These are phyloP conservation scores for Nevesoporus exiguus DNA, from an alignment of 768 basidiomycete species.

Conservation along the genomic window DNA sequence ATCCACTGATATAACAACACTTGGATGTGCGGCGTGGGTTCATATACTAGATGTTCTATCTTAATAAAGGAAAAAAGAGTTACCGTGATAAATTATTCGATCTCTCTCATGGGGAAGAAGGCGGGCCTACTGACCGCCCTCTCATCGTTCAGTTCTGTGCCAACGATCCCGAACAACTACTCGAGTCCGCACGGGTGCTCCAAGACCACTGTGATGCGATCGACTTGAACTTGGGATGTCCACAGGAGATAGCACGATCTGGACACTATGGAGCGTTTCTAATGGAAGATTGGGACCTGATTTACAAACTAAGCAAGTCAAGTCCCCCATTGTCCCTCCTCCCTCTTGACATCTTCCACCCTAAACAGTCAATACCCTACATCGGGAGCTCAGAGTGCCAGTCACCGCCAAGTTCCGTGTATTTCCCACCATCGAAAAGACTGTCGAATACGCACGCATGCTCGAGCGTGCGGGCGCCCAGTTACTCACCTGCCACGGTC, in stretches of 20 bases:
- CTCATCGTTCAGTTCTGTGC: constrained; percentile 93
- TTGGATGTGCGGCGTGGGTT: neutral
- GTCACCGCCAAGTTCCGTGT: constrained; percentile 97
- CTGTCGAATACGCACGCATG: constrained; percentile 94
- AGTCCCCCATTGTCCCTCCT: neutral
- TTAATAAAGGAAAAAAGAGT: constrained; percentile 29
- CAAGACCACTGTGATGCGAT: constrained; percentile 86
- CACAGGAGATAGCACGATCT: constrained; percentile 88
- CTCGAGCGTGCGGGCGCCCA: constrained; percentile 94
- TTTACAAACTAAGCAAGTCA: constrained; percentile 69
- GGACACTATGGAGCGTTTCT: constrained; percentile 89
- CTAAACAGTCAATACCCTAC: constrained; percentile 74
- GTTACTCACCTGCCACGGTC: constrained; percentile 90
- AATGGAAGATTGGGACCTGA: constrained; percentile 93
- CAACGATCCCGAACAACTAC: constrained; percentile 77
- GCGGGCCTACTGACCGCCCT: constrained; percentile 68
- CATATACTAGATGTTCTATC: constrained; percentile 55
- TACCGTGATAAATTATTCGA: constrained; percentile 69
- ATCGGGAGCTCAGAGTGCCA: constrained; percentile 80
- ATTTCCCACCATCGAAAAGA: constrained; percentile 80
- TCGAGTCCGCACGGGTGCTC: constrained; percentile 73
- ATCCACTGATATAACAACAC: neutral
- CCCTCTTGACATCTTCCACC: neutral
- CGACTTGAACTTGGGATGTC: constrained; percentile 92
- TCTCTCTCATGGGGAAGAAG: constrained; percentile 75